phyloP scores from a whole-genome alignment of 108 stramenopile genomes.

The Discostella stelligeroides region DNA sequence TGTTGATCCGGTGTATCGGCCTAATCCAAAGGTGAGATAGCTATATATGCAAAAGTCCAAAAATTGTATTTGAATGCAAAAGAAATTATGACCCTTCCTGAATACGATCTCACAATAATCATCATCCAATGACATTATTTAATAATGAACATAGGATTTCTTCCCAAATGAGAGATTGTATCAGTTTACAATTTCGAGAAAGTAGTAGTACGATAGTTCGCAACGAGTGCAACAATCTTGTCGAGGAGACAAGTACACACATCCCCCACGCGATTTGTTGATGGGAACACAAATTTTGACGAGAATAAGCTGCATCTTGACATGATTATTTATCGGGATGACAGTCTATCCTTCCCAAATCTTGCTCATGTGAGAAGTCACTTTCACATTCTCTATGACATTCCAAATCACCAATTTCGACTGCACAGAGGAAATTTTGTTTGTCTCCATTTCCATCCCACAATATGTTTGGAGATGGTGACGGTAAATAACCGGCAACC shows the following conservation, averaged over 20 bases:
- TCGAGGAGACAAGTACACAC: no score
- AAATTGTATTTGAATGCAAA: neutral
- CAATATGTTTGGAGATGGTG: no score
- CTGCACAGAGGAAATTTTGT: no score
- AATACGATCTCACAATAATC: neutral
- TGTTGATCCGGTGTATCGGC: constrained; percentile 83
- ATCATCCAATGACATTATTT: neutral
- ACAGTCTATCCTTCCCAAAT: no score
- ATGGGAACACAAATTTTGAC: no score
- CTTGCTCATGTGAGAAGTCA: no score
- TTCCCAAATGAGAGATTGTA: constrained; percentile 81
- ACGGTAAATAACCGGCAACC: no score
- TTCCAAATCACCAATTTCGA: no score
- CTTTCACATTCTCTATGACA: no score
- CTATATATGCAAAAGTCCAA: neutral
- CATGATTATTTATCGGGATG: neutral
- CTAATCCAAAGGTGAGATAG: constrained; percentile 70
- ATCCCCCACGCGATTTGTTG: no score
- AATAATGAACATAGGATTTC: constrained; percentile 52
- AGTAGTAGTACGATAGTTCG: neutral
- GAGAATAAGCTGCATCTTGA: neutral
- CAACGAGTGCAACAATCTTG: neutral
- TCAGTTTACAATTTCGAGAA: constrained; percentile 64
- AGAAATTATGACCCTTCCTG: no score
- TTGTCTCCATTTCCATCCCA: no score